Base-by-base conservation (phyloP, 805 yeast species). In the Lachancea mirantina region DNA sequence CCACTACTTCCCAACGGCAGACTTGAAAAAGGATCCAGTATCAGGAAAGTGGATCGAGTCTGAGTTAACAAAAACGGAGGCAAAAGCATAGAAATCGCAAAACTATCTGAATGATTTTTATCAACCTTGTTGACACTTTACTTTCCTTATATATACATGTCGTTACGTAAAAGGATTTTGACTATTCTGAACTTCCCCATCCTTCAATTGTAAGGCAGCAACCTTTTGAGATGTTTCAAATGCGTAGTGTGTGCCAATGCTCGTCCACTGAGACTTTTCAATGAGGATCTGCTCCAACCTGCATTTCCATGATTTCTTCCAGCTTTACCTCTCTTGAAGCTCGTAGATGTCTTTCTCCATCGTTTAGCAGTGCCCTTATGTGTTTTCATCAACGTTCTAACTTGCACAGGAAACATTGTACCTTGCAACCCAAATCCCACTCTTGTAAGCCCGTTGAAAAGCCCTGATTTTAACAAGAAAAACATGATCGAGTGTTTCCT, bases 231-330 rank as follows among this genome's bases (percentile, higher is more conserved):
- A 52, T 75, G 78, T 49, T 72, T 73, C 30, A 72, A 63, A 50
- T 80, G 85, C 15, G 67, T 62, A 15, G 66, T 62, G 28, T 72
- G 67, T 23, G 76, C 84, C 45, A 61, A 53, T 6, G 68, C 73
- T 45, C 68, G 79, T 19, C 75, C 80, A 43, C 76, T 72, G 58
- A 80, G 66, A 47, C 68, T 69, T 39, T 73, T 64, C 49, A 81
- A 60, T 16, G 72, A 66, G 32, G 77, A 68, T 24, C 72, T 63
- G 19, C 87, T 70, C 80, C 92, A 88, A 14, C 95, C 88, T 2
- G 87, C 84, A 51, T 88, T 88, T 31, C 96, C 96, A 56, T 88
- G 96, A 45, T 83, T 81, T 64, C 95, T 74, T 8, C 95, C 94
- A 14, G 94, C 81, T 47, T 76, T 74, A 41, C 70, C 88, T 52